Conservation (phyloP, 169 alveolate genomes). For the Cyclospora cayetanensis region DNA sequence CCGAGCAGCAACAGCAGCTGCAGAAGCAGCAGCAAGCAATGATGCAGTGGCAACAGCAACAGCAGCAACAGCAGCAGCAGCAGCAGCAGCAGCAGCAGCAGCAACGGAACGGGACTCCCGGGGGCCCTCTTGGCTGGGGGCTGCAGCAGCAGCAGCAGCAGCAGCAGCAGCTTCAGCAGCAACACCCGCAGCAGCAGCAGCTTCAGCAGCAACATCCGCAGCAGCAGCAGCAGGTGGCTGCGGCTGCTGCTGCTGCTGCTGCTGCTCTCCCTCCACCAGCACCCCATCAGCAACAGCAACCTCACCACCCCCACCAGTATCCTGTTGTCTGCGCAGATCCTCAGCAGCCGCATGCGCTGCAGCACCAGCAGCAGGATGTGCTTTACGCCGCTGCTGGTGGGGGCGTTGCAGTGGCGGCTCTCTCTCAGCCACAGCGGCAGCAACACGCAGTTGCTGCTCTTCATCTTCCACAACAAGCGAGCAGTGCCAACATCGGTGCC, state of each 20-base stretch:
- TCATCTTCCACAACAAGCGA: too few relatives aligned
- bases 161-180: neutral
- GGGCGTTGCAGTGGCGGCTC: neutral
- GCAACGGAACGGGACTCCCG: constrained; percentile 1
- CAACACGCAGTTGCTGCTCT: neutral
- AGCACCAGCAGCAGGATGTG: constrained; percentile 17
- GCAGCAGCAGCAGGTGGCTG: constrained; percentile 6
- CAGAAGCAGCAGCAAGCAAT: neutral
- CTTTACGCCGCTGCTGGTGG: too few relatives aligned
- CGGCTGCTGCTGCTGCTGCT: neutral
- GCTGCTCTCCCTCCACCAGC: neutral
- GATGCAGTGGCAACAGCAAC: neutral
- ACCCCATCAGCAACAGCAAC: neutral
- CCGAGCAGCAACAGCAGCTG: neutral
- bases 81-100: constrained; percentile 35
- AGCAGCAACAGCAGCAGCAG: neutral
- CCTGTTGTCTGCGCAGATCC: neutral
- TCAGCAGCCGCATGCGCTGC: neutral
- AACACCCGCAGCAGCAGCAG: neutral
- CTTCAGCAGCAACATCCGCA: neutral
- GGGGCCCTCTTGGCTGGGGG: neutral
- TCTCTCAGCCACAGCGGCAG: neutral
- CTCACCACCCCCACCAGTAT: neutral
- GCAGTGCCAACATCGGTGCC: neutral
- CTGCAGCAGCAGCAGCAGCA: neutral